Evolutionary conservation across 1,284 basidiomycete genomes (phyloP), one percentile per base, ranked within the genome.

Genomic region (Boletellus dicymbophilus): DNA sequence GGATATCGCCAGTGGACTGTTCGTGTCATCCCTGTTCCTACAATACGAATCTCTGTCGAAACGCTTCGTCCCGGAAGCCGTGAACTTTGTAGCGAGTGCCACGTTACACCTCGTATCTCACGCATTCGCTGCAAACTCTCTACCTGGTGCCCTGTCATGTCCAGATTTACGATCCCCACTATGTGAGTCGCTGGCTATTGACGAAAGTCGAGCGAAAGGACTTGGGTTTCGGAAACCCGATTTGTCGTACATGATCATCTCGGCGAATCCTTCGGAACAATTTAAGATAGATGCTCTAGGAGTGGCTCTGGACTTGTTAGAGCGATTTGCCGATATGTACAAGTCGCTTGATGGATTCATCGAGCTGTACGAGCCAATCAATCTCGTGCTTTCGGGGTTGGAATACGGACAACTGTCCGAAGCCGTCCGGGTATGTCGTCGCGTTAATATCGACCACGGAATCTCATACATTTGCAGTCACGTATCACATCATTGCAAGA

Each of bases 31-130:
- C 3, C 71, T 98, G 7, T 85, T 93, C 60, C 65, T 82, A 27
- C 81, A 95, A 71, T 97, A 88, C 61, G 96, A 99, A 74, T 67
- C 73, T 23, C 71, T 91, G 38, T 95, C 93, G 15, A 93, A 91
- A 65, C 84, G 96, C 6, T 72, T 96, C 34, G 82, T 97, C 4
- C 97, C 97, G 0, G 97, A 99, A 69, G 91, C 81, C 2, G 66
- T 95, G 56, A 96, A 91, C 69, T 96, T 96, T 64, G 63, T 93
- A 28, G 73, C 85, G 16, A 88, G 88, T 52, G 67, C 83, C 4
- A 67, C 92, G 28, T 71, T 93, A 22, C 82, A 91, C 58, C 79
- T 98, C 10, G 78, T 86, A 0, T 90, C 90, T 0, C 79, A 83
- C 58, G 58, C 59, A 16, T 85, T 82, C 64, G 69, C 71, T 51